Percentiles rank a stretch among this genome's conserved stretches.
phyloP scores from a whole-genome alignment of 768 basidiomycete species.

The Trametes maxima region DNA sequence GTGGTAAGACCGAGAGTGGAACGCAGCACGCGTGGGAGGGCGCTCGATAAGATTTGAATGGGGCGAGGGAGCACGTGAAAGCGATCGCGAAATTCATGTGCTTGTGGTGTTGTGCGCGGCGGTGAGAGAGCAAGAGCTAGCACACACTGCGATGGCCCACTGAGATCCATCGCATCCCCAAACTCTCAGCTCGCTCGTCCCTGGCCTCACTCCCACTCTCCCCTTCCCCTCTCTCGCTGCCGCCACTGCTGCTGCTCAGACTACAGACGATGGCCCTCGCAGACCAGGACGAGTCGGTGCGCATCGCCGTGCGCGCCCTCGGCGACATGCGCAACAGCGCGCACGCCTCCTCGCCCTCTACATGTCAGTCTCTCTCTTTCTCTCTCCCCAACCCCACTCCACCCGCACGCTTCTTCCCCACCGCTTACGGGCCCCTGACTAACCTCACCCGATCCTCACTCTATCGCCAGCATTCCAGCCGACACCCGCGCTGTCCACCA shows the following conservation, averaged over 20 bases:
- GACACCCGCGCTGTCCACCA: slow-evolving; percentile 37
- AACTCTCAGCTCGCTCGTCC: not conserved
- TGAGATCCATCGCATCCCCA: not conserved
- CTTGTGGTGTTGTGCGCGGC: slow-evolving; percentile 2
- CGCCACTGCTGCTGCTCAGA: not conserved
- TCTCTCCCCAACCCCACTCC: too few relatives aligned
- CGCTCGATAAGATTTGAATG: slow-evolving; percentile 22
- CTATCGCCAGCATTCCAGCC: slow-evolving; percentile 35
- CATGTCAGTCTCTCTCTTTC: slow-evolving; percentile 28
- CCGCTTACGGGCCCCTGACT: not conserved
- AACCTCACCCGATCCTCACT: not conserved
- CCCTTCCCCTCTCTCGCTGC: not conserved
- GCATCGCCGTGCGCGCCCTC: slow-evolving; percentile 76
- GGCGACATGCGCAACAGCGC: slow-evolving; percentile 72
- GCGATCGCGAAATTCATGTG: slow-evolving; percentile 20
- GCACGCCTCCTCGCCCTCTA: slow-evolving; percentile 28
- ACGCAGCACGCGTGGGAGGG: not conserved
- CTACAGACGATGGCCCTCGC: slow-evolving; percentile 36
- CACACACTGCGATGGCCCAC: not conserved
- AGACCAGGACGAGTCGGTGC: slow-evolving; percentile 72
- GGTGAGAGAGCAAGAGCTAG: not conserved
- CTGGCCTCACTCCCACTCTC: not conserved
- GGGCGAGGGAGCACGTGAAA: slow-evolving; percentile 18
- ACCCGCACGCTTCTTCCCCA: not conserved
- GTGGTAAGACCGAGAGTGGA: not conserved